phyloP scores from a whole-genome alignment of 2,329 filamentous ascomycete genomes.

The Helotiales sp. region DNA sequence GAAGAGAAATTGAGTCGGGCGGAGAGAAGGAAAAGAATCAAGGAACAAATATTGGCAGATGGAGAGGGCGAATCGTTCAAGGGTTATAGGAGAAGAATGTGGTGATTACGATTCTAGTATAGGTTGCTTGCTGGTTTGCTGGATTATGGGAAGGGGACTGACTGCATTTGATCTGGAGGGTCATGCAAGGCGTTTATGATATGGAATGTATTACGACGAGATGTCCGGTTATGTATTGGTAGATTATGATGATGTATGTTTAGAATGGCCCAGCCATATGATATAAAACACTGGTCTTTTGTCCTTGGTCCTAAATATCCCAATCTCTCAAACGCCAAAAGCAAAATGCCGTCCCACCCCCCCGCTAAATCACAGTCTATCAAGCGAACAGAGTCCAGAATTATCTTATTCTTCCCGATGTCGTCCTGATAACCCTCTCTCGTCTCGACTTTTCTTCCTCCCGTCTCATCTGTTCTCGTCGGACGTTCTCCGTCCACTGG shows the following conservation, averaged over 20 bases:
- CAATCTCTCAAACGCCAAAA: background rate
- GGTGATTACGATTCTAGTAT: slow-evolving; percentile 36
- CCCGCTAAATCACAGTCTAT: slow-evolving; percentile 5
- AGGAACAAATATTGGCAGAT: slow-evolving; percentile 49
- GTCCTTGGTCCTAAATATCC: background rate
- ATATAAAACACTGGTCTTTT: background rate
- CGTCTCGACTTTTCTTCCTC: slow-evolving; percentile 22
- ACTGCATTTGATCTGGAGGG: background rate
- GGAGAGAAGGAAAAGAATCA: slow-evolving; percentile 54
- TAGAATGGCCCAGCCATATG: slow-evolving; percentile 18
- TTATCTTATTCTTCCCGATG: slow-evolving; percentile 16
- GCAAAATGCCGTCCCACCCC: background rate
- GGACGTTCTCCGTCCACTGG: slow-evolving; percentile 24
- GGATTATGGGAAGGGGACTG: background rate
- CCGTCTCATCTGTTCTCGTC: slow-evolving; percentile 22
- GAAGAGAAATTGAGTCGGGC: slow-evolving; percentile 29
- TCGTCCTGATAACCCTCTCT: slow-evolving; percentile 19
- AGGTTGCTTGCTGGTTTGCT: background rate
- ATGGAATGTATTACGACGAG: background rate
- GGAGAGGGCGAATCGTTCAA: slow-evolving; percentile 42
- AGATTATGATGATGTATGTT: slow-evolving; percentile 10
- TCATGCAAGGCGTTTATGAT: background rate
- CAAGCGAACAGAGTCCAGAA: no score
- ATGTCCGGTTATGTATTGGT: slow-evolving; percentile 11
- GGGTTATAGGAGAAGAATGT: slow-evolving; percentile 56